Percentiles rank a stretch among this genome's conserved stretches.
Evolutionary conservation across 176 grass and related monocot genomes (phyloP).

Genomic region (Eleusine indica): DNA sequence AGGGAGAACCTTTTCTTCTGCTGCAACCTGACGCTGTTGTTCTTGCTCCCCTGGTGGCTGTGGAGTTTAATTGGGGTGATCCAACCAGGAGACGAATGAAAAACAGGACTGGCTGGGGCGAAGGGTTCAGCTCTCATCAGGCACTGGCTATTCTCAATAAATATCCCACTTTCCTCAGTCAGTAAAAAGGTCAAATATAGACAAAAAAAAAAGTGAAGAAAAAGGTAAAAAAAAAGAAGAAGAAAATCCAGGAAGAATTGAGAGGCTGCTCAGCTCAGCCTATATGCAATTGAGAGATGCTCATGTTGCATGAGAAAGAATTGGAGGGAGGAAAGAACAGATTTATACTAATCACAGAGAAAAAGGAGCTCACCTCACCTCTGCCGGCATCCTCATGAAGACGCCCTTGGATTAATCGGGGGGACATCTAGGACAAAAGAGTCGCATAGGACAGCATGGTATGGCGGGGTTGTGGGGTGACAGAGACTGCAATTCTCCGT

Average conservation of each 20-base stretch:
- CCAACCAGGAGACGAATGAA: background rate
- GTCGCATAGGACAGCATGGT: conserved; percentile 35
- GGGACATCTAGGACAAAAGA: conserved; percentile 22
- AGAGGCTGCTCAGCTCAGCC: background rate
- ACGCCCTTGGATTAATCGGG: conserved; percentile 23
- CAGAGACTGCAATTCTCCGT: conserved; percentile 21
- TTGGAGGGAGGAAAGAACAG: background rate
- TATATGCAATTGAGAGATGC: background rate
- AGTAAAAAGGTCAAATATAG: background rate
- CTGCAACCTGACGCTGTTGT: conserved; percentile 7
- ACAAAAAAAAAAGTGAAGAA: background rate
- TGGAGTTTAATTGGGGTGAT: background rate
- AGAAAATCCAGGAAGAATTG: background rate
- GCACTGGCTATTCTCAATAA: background rate
- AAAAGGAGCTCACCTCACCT: conserved; percentile 7
- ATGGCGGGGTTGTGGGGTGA: background rate
- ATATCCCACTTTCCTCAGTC: background rate
- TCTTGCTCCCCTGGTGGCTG: conserved; percentile 7
- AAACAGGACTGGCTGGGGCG: background rate
- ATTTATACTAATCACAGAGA: conserved; percentile 8
- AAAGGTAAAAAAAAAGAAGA: background rate
- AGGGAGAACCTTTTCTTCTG: conserved; percentile 28
- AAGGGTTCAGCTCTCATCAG: background rate
- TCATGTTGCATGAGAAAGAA: conserved; percentile 19
- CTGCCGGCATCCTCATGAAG: background rate